phyloP scores from a whole-genome alignment of 2,329 filamentous ascomycete species.

The Alternaria arbusti region DNA sequence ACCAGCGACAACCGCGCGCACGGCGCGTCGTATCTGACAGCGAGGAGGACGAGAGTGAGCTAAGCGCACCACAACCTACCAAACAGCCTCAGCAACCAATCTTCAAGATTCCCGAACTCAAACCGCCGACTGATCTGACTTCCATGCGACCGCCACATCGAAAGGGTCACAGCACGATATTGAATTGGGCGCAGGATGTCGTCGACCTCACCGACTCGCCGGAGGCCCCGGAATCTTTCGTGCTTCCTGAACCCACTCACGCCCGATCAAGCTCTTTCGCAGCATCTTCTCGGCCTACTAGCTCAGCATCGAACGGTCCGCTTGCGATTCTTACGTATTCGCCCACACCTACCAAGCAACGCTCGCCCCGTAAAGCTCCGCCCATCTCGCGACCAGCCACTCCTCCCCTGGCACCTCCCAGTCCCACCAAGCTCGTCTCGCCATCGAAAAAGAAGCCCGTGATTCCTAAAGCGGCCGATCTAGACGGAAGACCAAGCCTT shows the following conservation, averaged over 20 bases:
- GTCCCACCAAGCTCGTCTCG: slow-evolving; percentile 44
- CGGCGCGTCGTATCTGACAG: slow-evolving; percentile 30
- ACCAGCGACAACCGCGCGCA: slow-evolving; percentile 19
- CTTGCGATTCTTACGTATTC: slow-evolving; percentile 43
- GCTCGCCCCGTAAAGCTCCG: slow-evolving; percentile 44
- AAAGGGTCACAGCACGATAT: slow-evolving; percentile 37
- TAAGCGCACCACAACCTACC: background rate
- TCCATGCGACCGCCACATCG: slow-evolving; percentile 31
- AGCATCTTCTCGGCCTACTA: slow-evolving; percentile 37
- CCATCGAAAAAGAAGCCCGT: slow-evolving; percentile 44
- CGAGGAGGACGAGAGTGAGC: slow-evolving; percentile 26
- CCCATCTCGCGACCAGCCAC: slow-evolving; percentile 40
- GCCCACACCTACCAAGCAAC: slow-evolving; percentile 41
- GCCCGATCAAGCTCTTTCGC: slow-evolving; percentile 32
- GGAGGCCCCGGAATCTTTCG: slow-evolving; percentile 26
- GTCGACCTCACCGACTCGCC: slow-evolving; percentile 42
- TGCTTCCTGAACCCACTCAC: slow-evolving; percentile 25
- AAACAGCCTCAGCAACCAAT: background rate
- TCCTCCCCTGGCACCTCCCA: slow-evolving; percentile 34
- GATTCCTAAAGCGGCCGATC: slow-evolving; percentile 37
- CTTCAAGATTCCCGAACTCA: slow-evolving; percentile 13
- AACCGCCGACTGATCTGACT: slow-evolving; percentile 16
- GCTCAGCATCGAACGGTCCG: slow-evolving; percentile 33
- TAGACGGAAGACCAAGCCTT: slow-evolving; percentile 41
- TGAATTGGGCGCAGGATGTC: slow-evolving; percentile 41